Conservation (phyloP, 495 filamentous ascomycete species). For the Penicillium canariense region DNA sequence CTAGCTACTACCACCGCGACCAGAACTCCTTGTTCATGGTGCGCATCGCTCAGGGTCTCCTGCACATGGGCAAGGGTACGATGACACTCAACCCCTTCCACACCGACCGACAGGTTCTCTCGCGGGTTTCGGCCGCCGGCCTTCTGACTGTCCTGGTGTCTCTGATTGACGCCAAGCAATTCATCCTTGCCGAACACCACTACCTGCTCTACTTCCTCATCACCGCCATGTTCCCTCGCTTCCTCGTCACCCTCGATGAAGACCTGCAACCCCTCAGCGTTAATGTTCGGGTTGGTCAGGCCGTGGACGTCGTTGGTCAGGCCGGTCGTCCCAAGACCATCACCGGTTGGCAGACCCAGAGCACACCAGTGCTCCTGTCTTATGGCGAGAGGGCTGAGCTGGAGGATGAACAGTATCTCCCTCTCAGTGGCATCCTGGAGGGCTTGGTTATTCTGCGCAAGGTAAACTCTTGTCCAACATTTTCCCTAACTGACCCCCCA, state of each 20-base stretch:
- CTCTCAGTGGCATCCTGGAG: conserved; percentile 85
- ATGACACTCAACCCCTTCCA: conserved; percentile 96
- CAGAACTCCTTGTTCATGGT: conserved; percentile 98
- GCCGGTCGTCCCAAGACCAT: conserved; percentile 98
- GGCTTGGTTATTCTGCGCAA: conserved; percentile 95
- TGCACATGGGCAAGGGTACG: conserved; percentile 99
- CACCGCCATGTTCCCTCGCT: conserved; percentile 95
- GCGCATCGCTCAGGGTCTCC: conserved; percentile 91
- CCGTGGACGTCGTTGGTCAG: conserved; percentile 96
- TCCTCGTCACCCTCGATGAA: conserved; percentile 94
- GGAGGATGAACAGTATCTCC: conserved; percentile 96
- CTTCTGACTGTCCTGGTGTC: conserved; percentile 86
- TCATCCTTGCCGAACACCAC: conserved; percentile 84
- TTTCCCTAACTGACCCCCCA: not conserved
- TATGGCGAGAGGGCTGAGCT: conserved; percentile 94
- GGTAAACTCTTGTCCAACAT: conserved; percentile 53
- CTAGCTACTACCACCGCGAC: conserved; percentile 96
- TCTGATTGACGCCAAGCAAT: conserved; percentile 92
- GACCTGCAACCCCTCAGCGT: conserved; percentile 89
- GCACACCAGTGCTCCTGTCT: conserved; percentile 88
- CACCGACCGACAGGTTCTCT: conserved; percentile 93
- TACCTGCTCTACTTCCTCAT: conserved; percentile 97
- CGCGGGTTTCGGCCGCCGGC: conserved; percentile 84
- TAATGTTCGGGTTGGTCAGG: conserved; percentile 95
- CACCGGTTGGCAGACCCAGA: conserved; percentile 99